phyloP scores from a whole-genome alignment of 2,329 filamentous ascomycete species.

The Hymenoscyphus albidus region DNA sequence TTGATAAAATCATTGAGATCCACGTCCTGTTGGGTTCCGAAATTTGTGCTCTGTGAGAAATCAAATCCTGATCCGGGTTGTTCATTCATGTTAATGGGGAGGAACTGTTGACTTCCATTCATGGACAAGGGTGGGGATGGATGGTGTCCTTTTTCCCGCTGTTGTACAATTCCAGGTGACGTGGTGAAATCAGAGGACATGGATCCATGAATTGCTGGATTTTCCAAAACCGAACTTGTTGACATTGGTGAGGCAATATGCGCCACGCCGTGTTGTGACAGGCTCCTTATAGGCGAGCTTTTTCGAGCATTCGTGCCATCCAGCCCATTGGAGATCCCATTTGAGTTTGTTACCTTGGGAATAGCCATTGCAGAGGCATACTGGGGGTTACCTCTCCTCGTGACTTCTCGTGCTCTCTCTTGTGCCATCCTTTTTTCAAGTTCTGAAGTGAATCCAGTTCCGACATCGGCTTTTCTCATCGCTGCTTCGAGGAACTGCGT shows the following conservation, averaged over 20 bases:
- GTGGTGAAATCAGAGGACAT: neutral
- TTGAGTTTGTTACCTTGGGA: neutral
- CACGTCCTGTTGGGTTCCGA: neutral
- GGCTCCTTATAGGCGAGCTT: neutral
- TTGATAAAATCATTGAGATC: neutral
- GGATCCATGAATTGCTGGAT: neutral
- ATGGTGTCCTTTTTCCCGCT: neutral
- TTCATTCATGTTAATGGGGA: neutral
- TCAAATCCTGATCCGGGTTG: neutral
- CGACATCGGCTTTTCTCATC: conserved; percentile 78
- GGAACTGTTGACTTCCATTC: neutral
- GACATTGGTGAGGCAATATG: neutral
- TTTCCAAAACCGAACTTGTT: neutral
- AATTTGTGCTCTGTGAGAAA: neutral
- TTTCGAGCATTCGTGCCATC: neutral
- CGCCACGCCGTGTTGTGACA: neutral
- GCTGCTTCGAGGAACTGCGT: conserved; percentile 91
- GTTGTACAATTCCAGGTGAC: neutral
- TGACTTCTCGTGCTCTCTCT: neutral
- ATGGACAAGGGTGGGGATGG: neutral
- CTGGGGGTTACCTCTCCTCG: neutral
- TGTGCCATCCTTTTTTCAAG: neutral
- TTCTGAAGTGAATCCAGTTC: neutral
- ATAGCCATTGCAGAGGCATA: neutral
- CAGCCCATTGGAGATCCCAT: neutral